Evolutionary conservation across 352 stramenopile species (phyloP), one percentile per base, ranked within the genome.

Genomic region (Pythium brachiatum): DNA sequence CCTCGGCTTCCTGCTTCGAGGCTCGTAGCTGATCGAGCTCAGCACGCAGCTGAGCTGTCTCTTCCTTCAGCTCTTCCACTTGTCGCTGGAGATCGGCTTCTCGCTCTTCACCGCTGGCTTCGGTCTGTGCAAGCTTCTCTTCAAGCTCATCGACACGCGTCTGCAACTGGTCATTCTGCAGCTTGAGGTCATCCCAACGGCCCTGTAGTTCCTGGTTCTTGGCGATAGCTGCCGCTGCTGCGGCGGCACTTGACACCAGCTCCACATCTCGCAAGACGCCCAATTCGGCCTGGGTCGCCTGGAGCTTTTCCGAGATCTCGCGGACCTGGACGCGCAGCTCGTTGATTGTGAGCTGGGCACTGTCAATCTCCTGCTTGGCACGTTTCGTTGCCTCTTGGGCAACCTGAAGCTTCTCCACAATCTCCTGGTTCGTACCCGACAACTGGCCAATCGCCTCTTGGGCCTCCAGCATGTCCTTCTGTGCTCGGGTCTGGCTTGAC

Each of bases 171-270:
- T 81, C 68, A 46, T 90, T 88, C 50, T 88, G 75, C 18, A 60
- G 44, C 41, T 77, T 78, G 0, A 81, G 57, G 29, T 88, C 75
- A 48, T 79, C 66, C 72, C 74, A 82, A 2, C 75, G 70, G n/a
- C 70, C 71, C 32, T 90, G 73, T 9, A 90, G 62, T 18, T 79
- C 66, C 50, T 88, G 75, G 54, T 84, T 83, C 61, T 87, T 90
- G 3, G 65, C 64, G 4, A 78, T 66, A 4, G 78, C 81, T 13
- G 76, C 75, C 1, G 80, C 81, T 12, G 79, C 68, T 2, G 75
- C 75, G 0, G 56, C 75, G 27, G 74, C 64, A 46, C 76, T 90
- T 7, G 71, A 75, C 0, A 64, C 75, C 15, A 88, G 58, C 27
- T 90, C 73, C 8, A 76, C 59, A 25, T 88, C 68, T 15, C 69